Conservation (phyloP, 2,329 filamentous ascomycete species). For the Orbilia ellipsospora region DNA sequence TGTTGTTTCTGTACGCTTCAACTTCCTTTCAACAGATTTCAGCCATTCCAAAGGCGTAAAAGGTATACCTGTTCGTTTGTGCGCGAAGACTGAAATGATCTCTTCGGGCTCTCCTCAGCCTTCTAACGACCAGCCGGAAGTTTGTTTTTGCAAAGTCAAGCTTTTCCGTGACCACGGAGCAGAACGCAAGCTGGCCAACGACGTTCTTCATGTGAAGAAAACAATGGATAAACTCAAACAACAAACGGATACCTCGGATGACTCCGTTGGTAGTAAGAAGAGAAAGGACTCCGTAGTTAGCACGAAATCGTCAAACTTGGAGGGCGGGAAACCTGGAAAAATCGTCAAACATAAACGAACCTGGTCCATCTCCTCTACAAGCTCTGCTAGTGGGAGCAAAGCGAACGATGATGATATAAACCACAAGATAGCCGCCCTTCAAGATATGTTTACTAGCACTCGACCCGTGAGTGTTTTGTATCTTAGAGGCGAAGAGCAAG, state of each 20-base stretch:
- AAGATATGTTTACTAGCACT: constrained; percentile 90
- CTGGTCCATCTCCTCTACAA: constrained; percentile 90
- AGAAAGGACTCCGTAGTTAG: constrained; percentile 65
- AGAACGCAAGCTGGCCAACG: constrained; percentile 93
- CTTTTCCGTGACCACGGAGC: constrained; percentile 96
- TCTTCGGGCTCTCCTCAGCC: constrained; percentile 67
- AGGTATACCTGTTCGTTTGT: constrained; percentile 91
- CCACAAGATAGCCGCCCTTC: constrained; percentile 78
- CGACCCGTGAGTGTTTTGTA: constrained; percentile 81
- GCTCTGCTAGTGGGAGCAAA: constrained; percentile 67
- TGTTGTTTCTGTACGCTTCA: constrained; percentile 91
- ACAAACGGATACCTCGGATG: constrained; percentile 80
- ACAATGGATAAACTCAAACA: constrained; percentile 96
- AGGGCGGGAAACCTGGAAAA: constrained; percentile 77
- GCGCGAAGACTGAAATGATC: constrained; percentile 84
- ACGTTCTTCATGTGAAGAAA: constrained; percentile 94
- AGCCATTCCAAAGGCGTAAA: constrained; percentile 99
- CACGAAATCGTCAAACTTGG: constrained; percentile 60
- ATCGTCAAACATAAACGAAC: constrained; percentile 89
- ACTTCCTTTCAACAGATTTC: constrained; percentile 98
- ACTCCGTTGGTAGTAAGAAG: constrained; percentile 72
- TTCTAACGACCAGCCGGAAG: constrained; percentile 71
- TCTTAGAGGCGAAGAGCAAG: constrained; percentile 78
- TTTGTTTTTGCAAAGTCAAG: constrained; percentile 96
- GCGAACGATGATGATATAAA: constrained; percentile 78